phyloP scores from a whole-genome alignment of 371 early-diverging fungal species.

The Apophysomyces ossiformis region DNA sequence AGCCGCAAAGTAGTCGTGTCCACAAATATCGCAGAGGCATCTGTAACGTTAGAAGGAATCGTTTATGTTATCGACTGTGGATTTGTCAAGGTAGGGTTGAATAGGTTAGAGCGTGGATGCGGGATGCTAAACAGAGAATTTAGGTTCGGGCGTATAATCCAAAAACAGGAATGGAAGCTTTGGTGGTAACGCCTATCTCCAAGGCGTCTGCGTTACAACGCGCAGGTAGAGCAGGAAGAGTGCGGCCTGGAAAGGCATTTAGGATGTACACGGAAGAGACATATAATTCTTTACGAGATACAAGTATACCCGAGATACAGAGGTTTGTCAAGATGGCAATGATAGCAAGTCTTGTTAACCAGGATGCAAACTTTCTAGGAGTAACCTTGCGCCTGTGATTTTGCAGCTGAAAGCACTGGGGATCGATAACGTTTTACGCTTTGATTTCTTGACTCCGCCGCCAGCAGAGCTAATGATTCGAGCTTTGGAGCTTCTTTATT shows the following conservation, averaged over 20 bases:
- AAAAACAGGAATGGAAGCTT: slow-evolving; percentile 64
- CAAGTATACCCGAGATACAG: slow-evolving; percentile 77
- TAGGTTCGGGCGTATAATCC: slow-evolving; percentile 71
- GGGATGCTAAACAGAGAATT: slow-evolving; percentile 14
- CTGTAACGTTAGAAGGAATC: slow-evolving; percentile 85
- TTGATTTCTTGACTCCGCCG: slow-evolving; percentile 78
- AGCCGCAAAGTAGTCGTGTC: slow-evolving; percentile 86
- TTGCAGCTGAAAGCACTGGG: slow-evolving; percentile 79
- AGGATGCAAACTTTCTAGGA: slow-evolving; percentile 19
- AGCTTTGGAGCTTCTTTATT: slow-evolving; percentile 70
- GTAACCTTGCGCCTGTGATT: slow-evolving; percentile 64
- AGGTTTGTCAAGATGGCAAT: slow-evolving; percentile 32
- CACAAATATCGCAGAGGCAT: slow-evolving; percentile 84
- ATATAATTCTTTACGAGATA: slow-evolving; percentile 54
- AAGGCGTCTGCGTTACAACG: slow-evolving; percentile 82
- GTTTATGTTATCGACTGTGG: slow-evolving; percentile 88
- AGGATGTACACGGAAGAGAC: slow-evolving; percentile 76
- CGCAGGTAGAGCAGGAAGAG: slow-evolving; percentile 84
- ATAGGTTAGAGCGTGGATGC: neutral
- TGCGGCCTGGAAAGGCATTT: slow-evolving; percentile 69
- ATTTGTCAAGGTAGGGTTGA: slow-evolving; percentile 69
- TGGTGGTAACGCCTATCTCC: slow-evolving; percentile 66
- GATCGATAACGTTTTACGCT: slow-evolving; percentile 77
- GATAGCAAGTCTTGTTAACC: too few species aligned
- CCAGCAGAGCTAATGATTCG: slow-evolving; percentile 72